phyloP scores from a whole-genome alignment of 2,329 filamentous ascomycete species.

The Alternaria sp. region DNA sequence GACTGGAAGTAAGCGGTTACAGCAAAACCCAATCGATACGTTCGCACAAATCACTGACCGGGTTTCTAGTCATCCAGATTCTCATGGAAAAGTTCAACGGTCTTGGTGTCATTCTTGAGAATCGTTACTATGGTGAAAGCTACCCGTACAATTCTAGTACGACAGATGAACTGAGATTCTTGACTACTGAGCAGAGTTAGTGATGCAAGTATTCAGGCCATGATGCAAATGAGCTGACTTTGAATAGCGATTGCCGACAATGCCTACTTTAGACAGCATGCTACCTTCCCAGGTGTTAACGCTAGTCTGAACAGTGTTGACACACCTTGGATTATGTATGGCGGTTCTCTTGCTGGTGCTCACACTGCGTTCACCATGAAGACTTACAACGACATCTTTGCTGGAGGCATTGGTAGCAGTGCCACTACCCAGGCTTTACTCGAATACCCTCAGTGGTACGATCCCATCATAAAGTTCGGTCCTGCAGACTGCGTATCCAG shows the following conservation, averaged over 20 bases:
- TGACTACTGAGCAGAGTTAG: constrained; percentile 60
- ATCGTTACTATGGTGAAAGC: constrained; percentile 61
- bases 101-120: constrained; percentile 63
- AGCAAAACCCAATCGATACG: not conserved
- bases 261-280: constrained; percentile 61
- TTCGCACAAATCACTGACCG: not conserved
- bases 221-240: not conserved
- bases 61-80: constrained; percentile 58
- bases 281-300: constrained; percentile 56
- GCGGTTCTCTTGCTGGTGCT: constrained; percentile 55
- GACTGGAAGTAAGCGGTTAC: constrained; percentile 49
- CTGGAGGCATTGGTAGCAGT: constrained; percentile 60
- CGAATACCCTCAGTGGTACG: constrained; percentile 61
- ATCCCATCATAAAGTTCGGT: constrained; percentile 59
- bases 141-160: constrained; percentile 59
- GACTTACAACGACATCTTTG: constrained; percentile 56
- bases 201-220: not conserved
- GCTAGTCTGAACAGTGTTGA: constrained; percentile 53
- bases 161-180: constrained; percentile 59
- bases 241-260: constrained; percentile 58
- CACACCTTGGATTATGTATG: constrained; percentile 59
- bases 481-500: constrained; percentile 60
- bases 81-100: constrained; percentile 63
- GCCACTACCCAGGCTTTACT: constrained; percentile 54
- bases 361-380: constrained; percentile 58